These are phyloP conservation scores for Russula sp. DNA, from an alignment of 768 basidiomycete species.

Conservation along the genomic window DNA sequence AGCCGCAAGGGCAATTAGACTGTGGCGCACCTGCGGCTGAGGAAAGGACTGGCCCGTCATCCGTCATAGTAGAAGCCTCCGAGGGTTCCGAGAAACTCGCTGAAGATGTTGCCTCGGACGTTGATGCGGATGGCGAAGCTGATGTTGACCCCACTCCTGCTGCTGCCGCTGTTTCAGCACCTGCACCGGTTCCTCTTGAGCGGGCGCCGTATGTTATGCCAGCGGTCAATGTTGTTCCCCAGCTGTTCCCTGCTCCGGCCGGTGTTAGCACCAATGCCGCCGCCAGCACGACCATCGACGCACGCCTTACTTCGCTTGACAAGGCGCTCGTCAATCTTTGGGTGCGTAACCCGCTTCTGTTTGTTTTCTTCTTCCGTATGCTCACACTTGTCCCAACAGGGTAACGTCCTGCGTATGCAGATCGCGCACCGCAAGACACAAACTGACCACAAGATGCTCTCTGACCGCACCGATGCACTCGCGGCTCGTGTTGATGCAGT, in stretches of 20 bases:
- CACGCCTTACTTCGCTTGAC: constrained; percentile 26
- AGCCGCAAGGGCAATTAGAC: neutral
- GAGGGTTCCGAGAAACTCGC: constrained; percentile 19
- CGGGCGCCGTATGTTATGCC: neutral
- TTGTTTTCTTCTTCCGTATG: neutral
- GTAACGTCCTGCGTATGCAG: constrained; percentile 30
- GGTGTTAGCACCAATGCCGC: neutral
- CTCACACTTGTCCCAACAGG: constrained; percentile 9
- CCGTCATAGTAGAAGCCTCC: constrained; percentile 22
- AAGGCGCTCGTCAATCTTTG: constrained; percentile 31
- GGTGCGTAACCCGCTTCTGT: constrained; percentile 10
- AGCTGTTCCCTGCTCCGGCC: constrained; percentile 5
- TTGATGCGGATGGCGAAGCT: constrained; percentile 24
- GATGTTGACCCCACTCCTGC: constrained; percentile 13
- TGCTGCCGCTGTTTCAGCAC: neutral
- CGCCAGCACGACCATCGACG: constrained; percentile 12
- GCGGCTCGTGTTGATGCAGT: constrained; percentile 26
- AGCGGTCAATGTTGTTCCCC: neutral
- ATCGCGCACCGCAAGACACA: constrained; percentile 32
- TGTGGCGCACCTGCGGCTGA: neutral
- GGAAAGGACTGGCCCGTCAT: constrained; percentile 6
- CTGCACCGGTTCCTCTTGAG: neutral
- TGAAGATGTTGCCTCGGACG: constrained; percentile 25
- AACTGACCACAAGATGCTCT: constrained; percentile 29
- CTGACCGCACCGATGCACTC: constrained; percentile 28